These are phyloP conservation scores for Kwoniella sp. DNA, from an alignment of 768 basidiomycete species.

Conservation along the genomic window DNA sequence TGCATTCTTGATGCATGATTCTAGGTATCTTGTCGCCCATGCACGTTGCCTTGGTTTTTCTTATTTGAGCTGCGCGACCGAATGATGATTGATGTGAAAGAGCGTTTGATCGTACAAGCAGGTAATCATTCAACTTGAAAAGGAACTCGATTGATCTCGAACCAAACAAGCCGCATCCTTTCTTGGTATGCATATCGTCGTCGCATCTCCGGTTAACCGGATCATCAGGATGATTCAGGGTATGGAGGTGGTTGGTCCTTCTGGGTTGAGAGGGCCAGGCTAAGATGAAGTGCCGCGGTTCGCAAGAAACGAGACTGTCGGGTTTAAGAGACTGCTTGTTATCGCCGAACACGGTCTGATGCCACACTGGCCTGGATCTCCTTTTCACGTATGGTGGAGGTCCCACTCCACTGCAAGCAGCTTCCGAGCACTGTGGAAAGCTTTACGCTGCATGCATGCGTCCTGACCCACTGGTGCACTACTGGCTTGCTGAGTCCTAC, in stretches of 20 bases:
- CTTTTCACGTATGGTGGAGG: neutral
- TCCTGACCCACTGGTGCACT: neutral
- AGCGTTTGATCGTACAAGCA: neutral
- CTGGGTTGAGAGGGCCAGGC: no score
- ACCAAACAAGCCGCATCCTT: neutral
- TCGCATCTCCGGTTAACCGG: neutral
- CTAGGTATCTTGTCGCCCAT: no score
- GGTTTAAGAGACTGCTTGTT: neutral
- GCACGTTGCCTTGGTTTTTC: neutral
- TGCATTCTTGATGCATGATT: no score
- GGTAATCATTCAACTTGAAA: neutral
- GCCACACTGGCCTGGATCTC: neutral
- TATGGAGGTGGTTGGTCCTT: neutral
- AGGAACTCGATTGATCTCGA: neutral
- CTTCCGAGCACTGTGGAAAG: no score
- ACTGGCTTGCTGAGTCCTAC: constrained; percentile 1
- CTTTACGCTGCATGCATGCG: neutral
- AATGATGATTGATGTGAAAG: neutral
- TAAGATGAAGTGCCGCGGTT: no score
- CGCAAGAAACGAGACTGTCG: neutral
- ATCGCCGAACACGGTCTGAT: neutral
- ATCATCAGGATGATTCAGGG: neutral
- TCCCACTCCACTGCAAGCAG: no score
- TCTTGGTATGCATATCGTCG: neutral
- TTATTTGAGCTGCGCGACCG: neutral